phyloP scores from a whole-genome alignment of 257 asterid genomes.

The Primulina eburnea region DNA sequence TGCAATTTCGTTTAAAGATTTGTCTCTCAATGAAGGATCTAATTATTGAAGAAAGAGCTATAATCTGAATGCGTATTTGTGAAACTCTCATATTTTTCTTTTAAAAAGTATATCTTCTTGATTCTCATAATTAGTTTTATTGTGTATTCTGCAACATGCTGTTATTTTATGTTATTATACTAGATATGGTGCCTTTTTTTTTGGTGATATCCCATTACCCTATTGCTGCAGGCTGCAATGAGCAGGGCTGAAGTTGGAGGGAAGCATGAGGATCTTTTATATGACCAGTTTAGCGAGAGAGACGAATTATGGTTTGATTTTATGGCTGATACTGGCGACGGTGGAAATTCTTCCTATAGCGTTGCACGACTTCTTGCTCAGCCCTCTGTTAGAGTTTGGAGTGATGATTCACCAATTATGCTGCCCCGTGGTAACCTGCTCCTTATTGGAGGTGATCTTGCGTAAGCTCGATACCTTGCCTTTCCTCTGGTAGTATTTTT shows the following conservation, averaged over 20 bases:
- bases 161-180: background rate
- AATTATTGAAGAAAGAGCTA: constrained; percentile 7
- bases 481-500: constrained; percentile 11
- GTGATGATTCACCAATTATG: constrained; percentile 43
- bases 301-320: constrained; percentile 98
- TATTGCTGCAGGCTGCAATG: constrained; percentile 82
- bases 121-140: constrained; percentile 6
- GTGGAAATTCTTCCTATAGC: constrained; percentile 91
- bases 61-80: constrained; percentile 1
- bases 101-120: background rate
- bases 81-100: background rate
- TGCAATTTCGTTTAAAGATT: background rate
- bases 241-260: constrained; percentile 79
- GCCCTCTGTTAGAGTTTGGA: constrained; percentile 60
- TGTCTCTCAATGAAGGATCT: constrained; percentile 14
- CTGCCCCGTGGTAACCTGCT: constrained; percentile 89
- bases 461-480: constrained; percentile 59
- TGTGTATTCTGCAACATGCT: constrained; percentile 11
- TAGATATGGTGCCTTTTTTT: constrained; percentile 15
- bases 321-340: constrained; percentile 99
- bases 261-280: constrained; percentile 76
- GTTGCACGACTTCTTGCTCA: constrained; percentile 96
- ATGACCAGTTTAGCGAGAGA: constrained; percentile 74
- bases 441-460: constrained; percentile 98
- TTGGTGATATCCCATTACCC: constrained; percentile 17